These are phyloP conservation scores for Diaporthe velutina DNA, from an alignment of 2,329 filamentous ascomycete genomes.

Conservation along the genomic window DNA sequence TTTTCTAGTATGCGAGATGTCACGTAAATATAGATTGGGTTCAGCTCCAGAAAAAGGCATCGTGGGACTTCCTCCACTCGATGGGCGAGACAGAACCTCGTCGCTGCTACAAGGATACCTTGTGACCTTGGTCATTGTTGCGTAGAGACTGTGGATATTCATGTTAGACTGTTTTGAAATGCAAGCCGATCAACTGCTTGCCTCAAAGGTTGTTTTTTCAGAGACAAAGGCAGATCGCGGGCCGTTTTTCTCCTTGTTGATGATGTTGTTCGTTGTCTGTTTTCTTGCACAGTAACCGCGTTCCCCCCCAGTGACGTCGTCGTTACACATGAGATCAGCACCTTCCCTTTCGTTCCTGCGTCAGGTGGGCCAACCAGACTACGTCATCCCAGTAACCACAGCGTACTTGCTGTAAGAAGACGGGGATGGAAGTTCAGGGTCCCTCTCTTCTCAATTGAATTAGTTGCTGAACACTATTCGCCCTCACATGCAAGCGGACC, in stretches of 20 bases:
- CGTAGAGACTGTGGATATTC: background rate
- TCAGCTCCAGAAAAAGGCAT: too few relatives aligned
- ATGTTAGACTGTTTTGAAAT: background rate
- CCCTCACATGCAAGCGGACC: background rate
- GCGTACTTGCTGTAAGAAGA: background rate
- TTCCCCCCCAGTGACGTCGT: conserved; percentile 27
- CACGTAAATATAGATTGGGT: background rate
- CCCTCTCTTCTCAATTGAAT: background rate
- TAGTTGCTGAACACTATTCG: background rate
- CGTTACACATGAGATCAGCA: conserved; percentile 31
- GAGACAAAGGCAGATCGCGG: background rate
- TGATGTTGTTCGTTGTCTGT: background rate
- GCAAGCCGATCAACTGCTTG: background rate
- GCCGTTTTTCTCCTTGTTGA: background rate
- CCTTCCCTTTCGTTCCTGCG: conserved; percentile 26
- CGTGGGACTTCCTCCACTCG: too few relatives aligned
- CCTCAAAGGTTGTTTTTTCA: background rate
- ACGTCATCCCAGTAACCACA: conserved; percentile 22
- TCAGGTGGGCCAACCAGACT: conserved; percentile 13
- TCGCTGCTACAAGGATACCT: background rate
- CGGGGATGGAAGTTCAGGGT: background rate
- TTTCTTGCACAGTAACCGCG: background rate
- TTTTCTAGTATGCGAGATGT: background rate
- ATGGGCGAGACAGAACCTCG: background rate
- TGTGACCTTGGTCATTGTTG: background rate